These are phyloP conservation scores for Arachnomyces sp. DNA, from an alignment of 2,329 filamentous ascomycete genomes.

Conservation along the genomic window DNA sequence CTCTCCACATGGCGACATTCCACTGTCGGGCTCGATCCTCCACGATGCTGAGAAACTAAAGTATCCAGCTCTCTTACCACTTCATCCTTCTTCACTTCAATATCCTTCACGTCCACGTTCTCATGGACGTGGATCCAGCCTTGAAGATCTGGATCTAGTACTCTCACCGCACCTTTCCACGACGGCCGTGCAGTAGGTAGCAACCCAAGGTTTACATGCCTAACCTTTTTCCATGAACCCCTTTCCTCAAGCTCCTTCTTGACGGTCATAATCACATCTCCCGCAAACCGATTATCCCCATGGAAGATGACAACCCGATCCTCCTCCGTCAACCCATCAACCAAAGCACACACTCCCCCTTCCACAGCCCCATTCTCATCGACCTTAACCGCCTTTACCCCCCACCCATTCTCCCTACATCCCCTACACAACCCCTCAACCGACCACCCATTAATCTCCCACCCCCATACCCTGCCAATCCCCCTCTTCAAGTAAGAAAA, in stretches of 20 bases:
- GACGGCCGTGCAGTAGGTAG: conserved; percentile 45
- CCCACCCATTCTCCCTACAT: conserved; percentile 62
- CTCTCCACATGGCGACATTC: conserved; percentile 39
- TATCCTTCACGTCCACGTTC: conserved; percentile 45
- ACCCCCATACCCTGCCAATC: conserved; percentile 64
- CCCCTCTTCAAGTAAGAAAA: conserved; percentile 73
- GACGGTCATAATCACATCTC: conserved; percentile 29
- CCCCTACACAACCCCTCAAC: conserved; percentile 75
- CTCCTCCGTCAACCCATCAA: conserved; percentile 25
- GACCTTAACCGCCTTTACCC: conserved; percentile 46
- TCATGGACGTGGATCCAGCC: conserved; percentile 58
- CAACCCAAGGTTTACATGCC: conserved; percentile 54
- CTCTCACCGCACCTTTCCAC: conserved; percentile 43
- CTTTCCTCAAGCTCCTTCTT: conserved; percentile 24
- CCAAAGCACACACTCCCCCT: conserved; percentile 22
- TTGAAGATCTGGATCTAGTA: conserved; percentile 38
- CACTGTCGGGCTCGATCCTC: conserved; percentile 1
- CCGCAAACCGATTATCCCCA: conserved; percentile 58
- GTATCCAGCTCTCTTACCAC: conserved; percentile 35
- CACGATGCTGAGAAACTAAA: conserved; percentile 18
- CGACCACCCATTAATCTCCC: conserved; percentile 86
- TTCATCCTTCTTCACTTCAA: conserved; percentile 30
- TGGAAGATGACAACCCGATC: conserved; percentile 59
- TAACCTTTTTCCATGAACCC: conserved; percentile 30
- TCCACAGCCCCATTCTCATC: conserved; percentile 27